Conservation (phyloP, 179 eudicot species). For the Silene vulgaris region DNA sequence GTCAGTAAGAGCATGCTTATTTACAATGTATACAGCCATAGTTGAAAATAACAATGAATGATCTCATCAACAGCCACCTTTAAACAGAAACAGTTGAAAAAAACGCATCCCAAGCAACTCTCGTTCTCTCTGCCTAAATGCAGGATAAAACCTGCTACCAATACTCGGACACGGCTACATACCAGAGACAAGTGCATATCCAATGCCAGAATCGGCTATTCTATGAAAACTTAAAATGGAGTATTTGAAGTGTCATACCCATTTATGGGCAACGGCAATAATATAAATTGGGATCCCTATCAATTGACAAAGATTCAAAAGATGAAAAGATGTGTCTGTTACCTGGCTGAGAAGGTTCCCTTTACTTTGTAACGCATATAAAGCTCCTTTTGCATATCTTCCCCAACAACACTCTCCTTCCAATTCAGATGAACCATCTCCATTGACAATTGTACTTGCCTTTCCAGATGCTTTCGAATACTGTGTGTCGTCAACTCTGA, state of each 20-base stretch:
- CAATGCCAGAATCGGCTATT: not conserved
- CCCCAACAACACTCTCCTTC: conserved; percentile 78
- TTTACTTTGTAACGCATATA: conserved; percentile 72
- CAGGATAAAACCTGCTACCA: not conserved
- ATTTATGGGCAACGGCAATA: not conserved
- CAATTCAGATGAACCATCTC: conserved; percentile 33
- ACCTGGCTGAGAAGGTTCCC: conserved; percentile 58
- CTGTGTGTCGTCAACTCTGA: conserved; percentile 68
- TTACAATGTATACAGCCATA: not conserved
- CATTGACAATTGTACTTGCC: conserved; percentile 27
- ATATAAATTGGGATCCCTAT: not conserved
- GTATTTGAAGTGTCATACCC: not conserved
- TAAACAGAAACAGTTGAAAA: not conserved
- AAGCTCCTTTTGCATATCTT: conserved; percentile 83
- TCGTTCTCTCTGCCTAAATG: not conserved
- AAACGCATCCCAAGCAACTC: not conserved
- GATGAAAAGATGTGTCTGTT: not conserved
- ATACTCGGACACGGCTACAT: not conserved
- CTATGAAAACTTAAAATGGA: not conserved
- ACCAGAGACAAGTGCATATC: not conserved
- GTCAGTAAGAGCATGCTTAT: conserved; percentile 13
- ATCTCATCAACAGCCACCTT: not conserved
- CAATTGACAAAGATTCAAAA: not conserved
- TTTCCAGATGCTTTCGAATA: conserved; percentile 35
- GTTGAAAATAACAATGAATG: not conserved